These are phyloP conservation scores for Saposhnikovia divaricata DNA, from an alignment of 129 eudicot species.

Conservation along the genomic window DNA sequence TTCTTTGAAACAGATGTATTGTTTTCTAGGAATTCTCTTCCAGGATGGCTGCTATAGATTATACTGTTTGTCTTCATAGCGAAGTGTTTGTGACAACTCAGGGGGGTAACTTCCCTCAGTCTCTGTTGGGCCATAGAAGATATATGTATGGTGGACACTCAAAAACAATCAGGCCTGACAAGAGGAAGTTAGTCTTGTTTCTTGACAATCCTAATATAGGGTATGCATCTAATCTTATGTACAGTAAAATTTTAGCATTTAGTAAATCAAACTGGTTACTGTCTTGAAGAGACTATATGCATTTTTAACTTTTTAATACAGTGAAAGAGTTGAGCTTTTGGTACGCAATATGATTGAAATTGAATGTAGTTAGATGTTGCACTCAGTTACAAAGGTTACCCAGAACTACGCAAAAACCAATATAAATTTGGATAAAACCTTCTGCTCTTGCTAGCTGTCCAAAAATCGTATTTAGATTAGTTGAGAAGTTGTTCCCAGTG, in stretches of 20 bases:
- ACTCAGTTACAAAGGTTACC: neutral
- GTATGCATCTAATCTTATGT: slow-evolving; percentile 32
- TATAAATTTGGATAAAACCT: neutral
- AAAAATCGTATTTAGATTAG: neutral
- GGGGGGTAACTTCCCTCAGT: slow-evolving; percentile 96
- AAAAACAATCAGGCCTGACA: slow-evolving; percentile 91
- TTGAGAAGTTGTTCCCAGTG: neutral
- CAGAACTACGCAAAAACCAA: neutral
- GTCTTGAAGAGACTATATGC: neutral
- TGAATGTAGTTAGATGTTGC: neutral
- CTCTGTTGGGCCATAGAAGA: slow-evolving; percentile 91
- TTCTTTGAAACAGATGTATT: slow-evolving; percentile 17
- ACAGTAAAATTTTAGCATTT: neutral
- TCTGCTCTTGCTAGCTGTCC: neutral
- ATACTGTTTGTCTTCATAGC: slow-evolving; percentile 96
- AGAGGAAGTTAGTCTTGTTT: slow-evolving; percentile 69
- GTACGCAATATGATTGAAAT: neutral
- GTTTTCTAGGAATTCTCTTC: slow-evolving; percentile 77
- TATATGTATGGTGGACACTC: slow-evolving; percentile 87
- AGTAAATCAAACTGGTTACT: neutral
- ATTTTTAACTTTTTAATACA: neutral
- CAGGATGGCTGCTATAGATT: slow-evolving; percentile 99
- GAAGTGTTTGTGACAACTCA: slow-evolving; percentile 98
- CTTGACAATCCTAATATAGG: slow-evolving; percentile 87
- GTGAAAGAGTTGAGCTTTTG: neutral